Evolutionary conservation across 768 basidiomycete species (phyloP).

Genomic region (Termitomyces sp.): DNA sequence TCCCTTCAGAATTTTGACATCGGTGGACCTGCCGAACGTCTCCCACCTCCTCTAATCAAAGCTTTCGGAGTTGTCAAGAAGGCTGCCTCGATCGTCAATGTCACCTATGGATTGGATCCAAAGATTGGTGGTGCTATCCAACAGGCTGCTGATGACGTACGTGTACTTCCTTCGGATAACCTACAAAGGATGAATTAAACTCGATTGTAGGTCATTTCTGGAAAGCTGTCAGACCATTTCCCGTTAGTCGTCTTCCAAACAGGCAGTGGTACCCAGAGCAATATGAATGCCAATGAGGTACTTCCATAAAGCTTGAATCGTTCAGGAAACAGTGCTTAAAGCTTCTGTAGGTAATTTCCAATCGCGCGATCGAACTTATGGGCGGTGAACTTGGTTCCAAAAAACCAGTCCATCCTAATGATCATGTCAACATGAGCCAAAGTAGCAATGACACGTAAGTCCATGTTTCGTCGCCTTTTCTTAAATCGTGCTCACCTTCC

Average conservation of each 20-base stretch:
- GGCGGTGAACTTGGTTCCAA: conserved; percentile 95
- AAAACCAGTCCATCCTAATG: conserved; percentile 97
- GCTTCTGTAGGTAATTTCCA: conserved; percentile 81
- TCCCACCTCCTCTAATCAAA: conserved; percentile 94
- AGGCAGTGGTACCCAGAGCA: conserved; percentile 97
- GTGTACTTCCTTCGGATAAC: not conserved
- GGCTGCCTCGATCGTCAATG: conserved; percentile 89
- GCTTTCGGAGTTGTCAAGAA: conserved; percentile 98
- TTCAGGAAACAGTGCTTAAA: not conserved
- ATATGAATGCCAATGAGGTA: conserved; percentile 99
- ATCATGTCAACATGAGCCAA: conserved; percentile 99
- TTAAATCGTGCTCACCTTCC: not conserved
- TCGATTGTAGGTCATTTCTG: conserved; percentile 79
- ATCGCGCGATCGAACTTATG: conserved; percentile 94
- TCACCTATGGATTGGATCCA: conserved; percentile 84
- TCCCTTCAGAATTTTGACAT: conserved; percentile 99
- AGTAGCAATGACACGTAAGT: conserved; percentile 96
- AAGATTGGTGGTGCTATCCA: conserved; percentile 87
- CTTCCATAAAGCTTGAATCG: not conserved
- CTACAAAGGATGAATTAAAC: not conserved
- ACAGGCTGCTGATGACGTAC: conserved; percentile 88
- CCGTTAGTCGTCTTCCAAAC: conserved; percentile 99
- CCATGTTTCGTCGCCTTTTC: not conserved
- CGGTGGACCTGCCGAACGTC: conserved; percentile 88
- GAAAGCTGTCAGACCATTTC: conserved; percentile 92